These are phyloP conservation scores for Thozetella sp. DNA, from an alignment of 495 filamentous ascomycete species.

Conservation along the genomic window DNA sequence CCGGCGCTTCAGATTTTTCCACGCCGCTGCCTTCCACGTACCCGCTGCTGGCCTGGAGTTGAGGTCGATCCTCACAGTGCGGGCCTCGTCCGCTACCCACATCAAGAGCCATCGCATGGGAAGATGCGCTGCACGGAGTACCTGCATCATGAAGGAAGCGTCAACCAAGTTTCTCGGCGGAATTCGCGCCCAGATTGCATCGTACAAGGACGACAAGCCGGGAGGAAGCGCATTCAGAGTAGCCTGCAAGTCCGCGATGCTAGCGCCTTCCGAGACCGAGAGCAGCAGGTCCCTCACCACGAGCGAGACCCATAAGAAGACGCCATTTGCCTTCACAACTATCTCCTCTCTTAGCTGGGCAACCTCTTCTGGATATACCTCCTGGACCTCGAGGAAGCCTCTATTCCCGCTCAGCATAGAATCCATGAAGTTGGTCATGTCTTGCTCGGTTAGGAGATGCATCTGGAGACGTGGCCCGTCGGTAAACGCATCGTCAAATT, in stretches of 20 bases:
- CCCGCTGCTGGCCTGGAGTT: neutral
- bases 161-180: neutral
- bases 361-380: neutral
- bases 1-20: neutral
- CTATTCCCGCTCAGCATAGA: neutral
- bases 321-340: slow-evolving; percentile 8
- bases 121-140: neutral
- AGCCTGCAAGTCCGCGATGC: slow-evolving; percentile 3
- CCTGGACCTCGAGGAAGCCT: slow-evolving; percentile 2
- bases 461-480: slow-evolving; percentile 7
- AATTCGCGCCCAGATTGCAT: slow-evolving; percentile 14
- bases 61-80: neutral
- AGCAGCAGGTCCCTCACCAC: slow-evolving; percentile 7
- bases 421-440: slow-evolving; percentile 8
- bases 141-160: neutral
- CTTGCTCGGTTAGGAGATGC: slow-evolving; percentile 6
- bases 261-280: slow-evolving; percentile 7
- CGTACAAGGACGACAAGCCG: slow-evolving; percentile 9
- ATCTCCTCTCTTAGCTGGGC: slow-evolving; percentile 4
- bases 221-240: slow-evolving; percentile 1
- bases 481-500: slow-evolving; percentile 14
- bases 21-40: neutral
- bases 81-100: neutral
- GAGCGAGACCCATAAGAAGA: slow-evolving; percentile 12
- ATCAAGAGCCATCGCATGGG: neutral